phyloP scores from a whole-genome alignment of 805 yeast species.

The Schizosaccharomyces japonicus region DNA sequence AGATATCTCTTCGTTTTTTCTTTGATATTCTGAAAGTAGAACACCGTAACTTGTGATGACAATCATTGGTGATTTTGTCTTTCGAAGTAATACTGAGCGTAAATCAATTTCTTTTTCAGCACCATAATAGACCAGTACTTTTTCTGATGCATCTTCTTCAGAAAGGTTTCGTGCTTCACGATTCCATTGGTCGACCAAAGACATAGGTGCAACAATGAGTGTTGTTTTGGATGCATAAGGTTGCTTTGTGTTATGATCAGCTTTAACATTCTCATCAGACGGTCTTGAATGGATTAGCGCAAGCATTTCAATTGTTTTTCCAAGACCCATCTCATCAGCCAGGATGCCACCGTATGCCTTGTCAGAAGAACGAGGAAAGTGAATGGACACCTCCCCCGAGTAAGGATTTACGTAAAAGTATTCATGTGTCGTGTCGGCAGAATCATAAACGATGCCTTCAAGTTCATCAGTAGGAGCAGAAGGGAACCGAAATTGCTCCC shows the following conservation, averaged over 20 bases:
- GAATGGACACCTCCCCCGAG: conserved; percentile 52
- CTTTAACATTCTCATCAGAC: neutral
- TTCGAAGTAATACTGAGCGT: conserved; percentile 15
- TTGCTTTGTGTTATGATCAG: conserved; percentile 2
- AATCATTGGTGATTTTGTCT: conserved; percentile 27
- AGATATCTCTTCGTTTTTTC: conserved; percentile 6
- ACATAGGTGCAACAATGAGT: conserved; percentile 69
- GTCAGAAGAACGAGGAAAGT: conserved; percentile 40
- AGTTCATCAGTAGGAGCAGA: conserved; percentile 15
- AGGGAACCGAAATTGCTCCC: conserved; percentile 69
- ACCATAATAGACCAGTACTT: conserved; percentile 46
- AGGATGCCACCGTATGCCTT: conserved; percentile 58
- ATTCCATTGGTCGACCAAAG: conserved; percentile 77
- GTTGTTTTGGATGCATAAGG: conserved; percentile 29
- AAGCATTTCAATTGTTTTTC: conserved; percentile 69
- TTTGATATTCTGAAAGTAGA: conserved; percentile 46
- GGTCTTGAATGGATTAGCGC: conserved; percentile 38
- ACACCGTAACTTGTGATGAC: conserved; percentile 75
- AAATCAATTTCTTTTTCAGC: conserved; percentile 29
- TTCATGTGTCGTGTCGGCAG: conserved; percentile 6
- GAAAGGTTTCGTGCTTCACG: conserved; percentile 41
- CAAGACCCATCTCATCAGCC: conserved; percentile 88
- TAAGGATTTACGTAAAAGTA: conserved; percentile 54
- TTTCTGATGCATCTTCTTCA: conserved; percentile 10
- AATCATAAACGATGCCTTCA: neutral